Evolutionary conservation across 1,284 basidiomycete species (phyloP).

Genomic region (Apiotrichum montevideense): DNA sequence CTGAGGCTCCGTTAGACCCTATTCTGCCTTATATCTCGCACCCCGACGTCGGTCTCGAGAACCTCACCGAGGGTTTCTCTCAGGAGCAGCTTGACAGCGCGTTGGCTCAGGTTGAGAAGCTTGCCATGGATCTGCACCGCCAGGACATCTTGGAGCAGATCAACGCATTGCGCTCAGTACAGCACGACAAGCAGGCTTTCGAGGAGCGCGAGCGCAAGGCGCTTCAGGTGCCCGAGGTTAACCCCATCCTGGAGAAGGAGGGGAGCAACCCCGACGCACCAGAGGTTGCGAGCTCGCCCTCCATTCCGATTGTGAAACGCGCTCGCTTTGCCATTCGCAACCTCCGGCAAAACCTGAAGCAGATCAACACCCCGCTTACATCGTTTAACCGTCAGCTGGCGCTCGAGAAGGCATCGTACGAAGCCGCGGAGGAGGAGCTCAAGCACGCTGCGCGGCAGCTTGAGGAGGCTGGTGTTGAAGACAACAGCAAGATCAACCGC

Average conservation of each 20-base stretch:
- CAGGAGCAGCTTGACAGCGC: slow-evolving; percentile 26
- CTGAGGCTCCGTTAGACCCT: slow-evolving; percentile 22
- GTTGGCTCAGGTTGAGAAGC: slow-evolving; percentile 22
- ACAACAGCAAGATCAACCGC: slow-evolving; percentile 49
- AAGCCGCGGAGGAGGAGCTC: slow-evolving; percentile 69
- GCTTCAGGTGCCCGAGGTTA: slow-evolving; percentile 28
- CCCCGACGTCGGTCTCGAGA: slow-evolving; percentile 13
- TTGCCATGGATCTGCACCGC: slow-evolving; percentile 18
- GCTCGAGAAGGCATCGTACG: slow-evolving; percentile 76
- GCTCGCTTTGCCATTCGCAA: slow-evolving; percentile 55
- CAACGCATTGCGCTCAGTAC: slow-evolving; percentile 20
- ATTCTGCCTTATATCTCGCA: slow-evolving; percentile 31
- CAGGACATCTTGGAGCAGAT: slow-evolving; percentile 22
- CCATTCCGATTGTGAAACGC: background rate
- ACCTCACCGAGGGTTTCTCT: slow-evolving; percentile 23
- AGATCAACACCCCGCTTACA: slow-evolving; percentile 59
- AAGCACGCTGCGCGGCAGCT: slow-evolving; percentile 61
- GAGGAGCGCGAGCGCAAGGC: slow-evolving; percentile 16
- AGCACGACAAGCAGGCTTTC: slow-evolving; percentile 7
- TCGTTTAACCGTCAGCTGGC: slow-evolving; percentile 65
- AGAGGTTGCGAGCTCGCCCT: no score
- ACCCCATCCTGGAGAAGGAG: slow-evolving; percentile 24
- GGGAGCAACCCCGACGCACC: slow-evolving; percentile 17
- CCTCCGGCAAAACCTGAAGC: slow-evolving; percentile 59
- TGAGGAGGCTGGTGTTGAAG: slow-evolving; percentile 52